Evolutionary conservation across 23 red algal genomes (phyloP).

Genomic region (Gracilaria caudata): DNA sequence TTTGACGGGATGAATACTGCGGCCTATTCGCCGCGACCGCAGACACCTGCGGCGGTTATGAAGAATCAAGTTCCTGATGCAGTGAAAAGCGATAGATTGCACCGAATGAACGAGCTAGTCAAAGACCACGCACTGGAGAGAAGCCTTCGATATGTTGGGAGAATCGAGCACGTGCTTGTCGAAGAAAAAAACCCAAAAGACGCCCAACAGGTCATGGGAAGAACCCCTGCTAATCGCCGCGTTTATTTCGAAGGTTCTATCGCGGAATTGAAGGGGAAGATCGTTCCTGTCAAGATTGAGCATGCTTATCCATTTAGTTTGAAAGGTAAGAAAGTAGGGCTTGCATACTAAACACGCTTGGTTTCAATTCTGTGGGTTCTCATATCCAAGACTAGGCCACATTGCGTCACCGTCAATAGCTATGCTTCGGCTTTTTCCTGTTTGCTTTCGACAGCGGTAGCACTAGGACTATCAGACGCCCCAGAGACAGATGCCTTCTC

Average conservation of each 20-base stretch:
- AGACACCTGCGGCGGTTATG: constrained; percentile 85
- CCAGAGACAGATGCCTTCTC: constrained; percentile 1
- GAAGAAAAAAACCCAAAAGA: constrained; percentile 57
- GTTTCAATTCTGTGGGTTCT: not conserved
- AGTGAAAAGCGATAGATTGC: constrained; percentile 81
- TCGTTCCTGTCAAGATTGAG: constrained; percentile 71
- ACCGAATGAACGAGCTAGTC: constrained; percentile 77
- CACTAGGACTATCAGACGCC: not conserved
- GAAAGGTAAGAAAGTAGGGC: constrained; percentile 21
- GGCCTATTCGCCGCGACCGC: constrained; percentile 93
- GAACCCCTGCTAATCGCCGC: constrained; percentile 65
- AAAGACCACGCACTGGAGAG: constrained; percentile 55
- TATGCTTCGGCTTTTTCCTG: constrained; percentile 32
- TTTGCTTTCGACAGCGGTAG: not conserved
- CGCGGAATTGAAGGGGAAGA: constrained; percentile 54
- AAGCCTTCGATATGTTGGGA: constrained; percentile 76
- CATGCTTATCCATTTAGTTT: constrained; percentile 71
- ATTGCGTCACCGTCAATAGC: not conserved
- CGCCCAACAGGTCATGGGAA: constrained; percentile 57
- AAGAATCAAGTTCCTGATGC: constrained; percentile 81
- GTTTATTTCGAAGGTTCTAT: constrained; percentile 73
- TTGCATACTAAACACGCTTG: constrained; percentile 23
- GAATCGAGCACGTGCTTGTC: constrained; percentile 71
- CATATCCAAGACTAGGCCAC: not conserved
- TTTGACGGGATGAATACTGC: constrained; percentile 95